Evolutionary conservation across 768 basidiomycete species (phyloP), one percentile per base, ranked within the genome.

Genomic region (Boletus vinaceobasis): DNA sequence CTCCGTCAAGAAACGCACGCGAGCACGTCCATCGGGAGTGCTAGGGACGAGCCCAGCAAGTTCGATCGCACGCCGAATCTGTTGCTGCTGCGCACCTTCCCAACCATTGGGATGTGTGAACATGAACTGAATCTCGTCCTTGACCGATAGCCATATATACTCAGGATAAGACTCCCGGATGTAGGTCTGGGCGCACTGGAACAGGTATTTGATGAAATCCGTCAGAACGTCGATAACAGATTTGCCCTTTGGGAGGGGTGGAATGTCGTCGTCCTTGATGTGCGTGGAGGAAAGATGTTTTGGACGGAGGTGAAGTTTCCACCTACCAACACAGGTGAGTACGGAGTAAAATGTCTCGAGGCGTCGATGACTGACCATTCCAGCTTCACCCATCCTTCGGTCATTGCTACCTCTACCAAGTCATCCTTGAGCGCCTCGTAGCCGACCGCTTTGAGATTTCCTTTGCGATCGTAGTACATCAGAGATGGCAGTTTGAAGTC

Each of bases 91-190:
- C 0, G 62, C 62, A 1, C 80, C 79, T 53, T 79, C 83, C 85
- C 84, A 86, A 0, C 81, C 83, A 51, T 85, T 86, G 1, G 84
- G 84, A 58, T 85, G 83, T 0, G 77, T 75, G 5, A 86, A 72
- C 2, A 86, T 70, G 53, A 79, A 80, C 27, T 80, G 73, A 21
- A 80, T 77, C 2, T 53, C 60, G 14, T 70, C 54, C 53, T 76
- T 67, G 17, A 82, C 55, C 0, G 73, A 74, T 0, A 53, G 48
- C 81, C 80, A 82, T 1, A 80, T 60, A 4, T 81, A 80, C 1
- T 42, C 38, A 0, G 70, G 65, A 38, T 79, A 75, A 0, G 73
- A 70, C 17, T 80, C 77, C 15, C 63, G 58, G 32, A 84, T 81
- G 48, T 78, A 83, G 0, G 50, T 61, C 27, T 64, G 65, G 0